These are phyloP conservation scores for Colletotrichum viniferum DNA, from an alignment of 2,329 filamentous ascomycete genomes.

Conservation along the genomic window DNA sequence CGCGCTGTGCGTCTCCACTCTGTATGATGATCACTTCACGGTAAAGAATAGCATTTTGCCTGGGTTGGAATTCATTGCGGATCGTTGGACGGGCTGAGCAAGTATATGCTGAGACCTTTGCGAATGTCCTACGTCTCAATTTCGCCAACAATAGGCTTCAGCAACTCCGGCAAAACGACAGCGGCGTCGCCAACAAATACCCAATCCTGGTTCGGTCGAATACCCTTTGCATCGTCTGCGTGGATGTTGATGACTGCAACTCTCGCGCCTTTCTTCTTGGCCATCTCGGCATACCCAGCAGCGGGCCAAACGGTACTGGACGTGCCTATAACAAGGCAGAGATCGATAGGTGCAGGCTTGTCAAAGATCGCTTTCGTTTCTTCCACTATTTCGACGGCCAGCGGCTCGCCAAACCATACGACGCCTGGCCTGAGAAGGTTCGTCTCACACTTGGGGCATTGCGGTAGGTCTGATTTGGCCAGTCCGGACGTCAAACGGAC, in stretches of 20 bases:
- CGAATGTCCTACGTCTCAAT: not conserved
- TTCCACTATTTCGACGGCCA: slow-evolving; percentile 55
- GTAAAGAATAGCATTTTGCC: no score
- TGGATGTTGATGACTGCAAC: slow-evolving; percentile 71
- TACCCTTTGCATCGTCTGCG: slow-evolving; percentile 27
- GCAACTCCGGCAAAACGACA: slow-evolving; percentile 10
- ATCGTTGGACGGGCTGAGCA: accelerated
- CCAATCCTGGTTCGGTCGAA: slow-evolving; percentile 12
- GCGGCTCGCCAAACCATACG: slow-evolving; percentile 70
- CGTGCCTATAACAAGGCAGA: slow-evolving; percentile 72
- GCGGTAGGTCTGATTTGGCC: slow-evolving; percentile 57
- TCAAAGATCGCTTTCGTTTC: slow-evolving; percentile 58
- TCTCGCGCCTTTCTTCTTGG: slow-evolving; percentile 58
- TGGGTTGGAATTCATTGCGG: not conserved
- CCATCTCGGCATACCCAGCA: slow-evolving; percentile 62
- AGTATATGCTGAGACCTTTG: accelerated
- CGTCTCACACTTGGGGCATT: slow-evolving; percentile 59
- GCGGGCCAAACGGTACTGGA: slow-evolving; percentile 68
- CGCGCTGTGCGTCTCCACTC: not conserved
- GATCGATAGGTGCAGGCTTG: slow-evolving; percentile 51
- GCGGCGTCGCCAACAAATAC: slow-evolving; percentile 22
- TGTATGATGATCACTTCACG: no score
- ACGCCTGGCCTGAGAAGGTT: slow-evolving; percentile 68
- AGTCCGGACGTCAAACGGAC: slow-evolving; percentile 40
- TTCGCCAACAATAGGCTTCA: slow-evolving; percentile 16